These are phyloP conservation scores for Lactarius hengduanensis DNA, from an alignment of 768 basidiomycete species.

Conservation along the genomic window DNA sequence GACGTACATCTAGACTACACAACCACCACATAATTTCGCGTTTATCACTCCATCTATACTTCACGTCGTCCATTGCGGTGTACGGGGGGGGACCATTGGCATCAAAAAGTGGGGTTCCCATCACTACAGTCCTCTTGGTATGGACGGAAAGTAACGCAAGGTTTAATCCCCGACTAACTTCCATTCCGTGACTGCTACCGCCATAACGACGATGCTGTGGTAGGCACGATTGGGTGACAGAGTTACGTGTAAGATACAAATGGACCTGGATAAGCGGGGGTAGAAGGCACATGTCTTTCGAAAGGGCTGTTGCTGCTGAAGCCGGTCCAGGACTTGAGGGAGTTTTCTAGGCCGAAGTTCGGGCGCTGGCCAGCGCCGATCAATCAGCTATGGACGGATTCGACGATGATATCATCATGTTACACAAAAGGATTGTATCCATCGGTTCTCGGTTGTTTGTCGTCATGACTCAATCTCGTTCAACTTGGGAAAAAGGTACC, in stretches of 20 bases:
- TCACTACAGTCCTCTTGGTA: background rate
- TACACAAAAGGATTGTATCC: background rate
- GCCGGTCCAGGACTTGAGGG: background rate
- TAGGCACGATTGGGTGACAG: background rate
- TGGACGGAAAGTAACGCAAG: background rate
- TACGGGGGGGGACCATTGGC: conserved; percentile 11
- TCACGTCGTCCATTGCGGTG: conserved; percentile 11
- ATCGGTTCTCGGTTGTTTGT: background rate
- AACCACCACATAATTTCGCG: conserved; percentile 21
- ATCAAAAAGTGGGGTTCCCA: conserved; percentile 3
- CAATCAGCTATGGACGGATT: background rate
- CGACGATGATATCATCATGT: background rate
- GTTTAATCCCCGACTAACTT: background rate
- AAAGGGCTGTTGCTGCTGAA: background rate
- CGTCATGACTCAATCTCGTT: background rate
- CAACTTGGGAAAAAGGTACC: background rate
- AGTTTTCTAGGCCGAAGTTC: background rate
- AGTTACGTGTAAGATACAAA: background rate
- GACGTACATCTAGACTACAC: conserved; percentile 20
- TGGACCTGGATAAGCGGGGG: background rate
- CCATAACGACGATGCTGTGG: background rate
- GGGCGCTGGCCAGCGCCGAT: background rate
- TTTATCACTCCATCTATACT: conserved; percentile 25
- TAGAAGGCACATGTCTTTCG: background rate
- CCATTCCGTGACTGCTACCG: background rate